Evolutionary conservation across 192 early-diverging fungal species (phyloP), one percentile per base, ranked within the genome.

Genomic region (Mortierella hygrophila): DNA sequence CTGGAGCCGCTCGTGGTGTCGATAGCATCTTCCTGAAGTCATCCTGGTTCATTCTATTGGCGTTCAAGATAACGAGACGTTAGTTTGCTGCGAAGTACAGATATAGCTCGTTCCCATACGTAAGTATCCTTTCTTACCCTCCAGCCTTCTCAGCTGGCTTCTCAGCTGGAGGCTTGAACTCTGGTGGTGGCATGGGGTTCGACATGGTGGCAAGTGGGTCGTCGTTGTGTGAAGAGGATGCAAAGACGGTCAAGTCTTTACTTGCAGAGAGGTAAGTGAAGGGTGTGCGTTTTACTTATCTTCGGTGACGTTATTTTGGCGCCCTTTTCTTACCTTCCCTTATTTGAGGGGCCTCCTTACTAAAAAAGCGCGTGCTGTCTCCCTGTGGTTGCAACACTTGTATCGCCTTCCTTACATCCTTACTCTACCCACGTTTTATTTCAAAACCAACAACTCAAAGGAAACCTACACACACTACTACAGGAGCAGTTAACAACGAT

Each of bases 1-100:
- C 75, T 46, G 79, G 88, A 11, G 68, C 81, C 15, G 89, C 75
- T 9, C 95, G 91, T 21, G 96, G 96, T 10, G 96, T 97, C 38
- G 93, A 88, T 38, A 97, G 80, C 40, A 97, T 87, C 68, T 93
- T 95, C 37, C 96, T 88, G 78, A 97, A 97, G 76, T 97, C 96
- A 77, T 97, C 95, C 80, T 97, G 96, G 38, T 87, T 93, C 49
- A 96, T 74, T 29, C 94, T 93, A 76, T 72, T 38, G 44, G 26
- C 13, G 10, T 20, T 16, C n/a, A 52, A 41, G 38, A 35, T 38
- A 46, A 71, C 20, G 68, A 57, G 47, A 13, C 35, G 38, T 41
- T 41, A 70, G 23, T 4, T 70, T 20, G 18, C 21, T n/a, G 38
- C 18, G 23, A 10, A 6, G 38, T 23, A 41, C 10, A 42, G 20